Percentiles rank a stretch among this genome's conserved stretches.
Evolutionary conservation across 108 stramenopile species (phyloP).

Genomic region (Poteriospumella lacustris): DNA sequence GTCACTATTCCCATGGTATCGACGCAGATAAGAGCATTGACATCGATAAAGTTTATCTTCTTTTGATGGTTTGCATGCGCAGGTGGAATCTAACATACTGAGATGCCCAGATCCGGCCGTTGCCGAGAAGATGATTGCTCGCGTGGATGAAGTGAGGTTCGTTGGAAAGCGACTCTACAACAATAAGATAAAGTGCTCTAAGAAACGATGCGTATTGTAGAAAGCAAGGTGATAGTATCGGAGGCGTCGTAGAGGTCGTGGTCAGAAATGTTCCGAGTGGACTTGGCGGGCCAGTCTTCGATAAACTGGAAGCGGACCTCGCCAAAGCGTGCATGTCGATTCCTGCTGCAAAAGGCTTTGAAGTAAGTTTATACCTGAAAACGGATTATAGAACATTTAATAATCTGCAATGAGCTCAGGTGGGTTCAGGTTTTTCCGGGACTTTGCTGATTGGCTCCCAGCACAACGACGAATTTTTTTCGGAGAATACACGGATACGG

Average conservation of each 20-base stretch:
- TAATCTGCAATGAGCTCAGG: slow-evolving; percentile 24
- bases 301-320: slow-evolving; percentile 95
- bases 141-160: slow-evolving; percentile 76
- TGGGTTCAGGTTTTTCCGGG: slow-evolving; percentile 90
- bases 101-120: slow-evolving; percentile 77
- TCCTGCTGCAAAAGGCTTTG: slow-evolving; percentile 98
- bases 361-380: slow-evolving; percentile 52
- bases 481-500: slow-evolving; percentile 58
- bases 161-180: background rate
- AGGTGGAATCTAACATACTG: slow-evolving; percentile 91
- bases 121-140: slow-evolving; percentile 79
- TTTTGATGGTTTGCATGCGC: too few species aligned
- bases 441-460: slow-evolving; percentile 84
- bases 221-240: slow-evolving; percentile 51
- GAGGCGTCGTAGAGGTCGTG: slow-evolving; percentile 91
- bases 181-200: background rate
- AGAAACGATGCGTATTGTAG: background rate
- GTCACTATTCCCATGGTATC: background rate
- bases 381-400: background rate
- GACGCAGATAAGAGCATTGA: too few species aligned
- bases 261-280: slow-evolving; percentile 82
- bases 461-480: slow-evolving; percentile 98
- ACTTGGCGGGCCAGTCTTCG: slow-evolving; percentile 90
- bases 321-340: slow-evolving; percentile 99
- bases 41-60: too few species aligned